phyloP scores from a whole-genome alignment of 2,329 filamentous ascomycete genomes.

The Calonectria multiphialidica region DNA sequence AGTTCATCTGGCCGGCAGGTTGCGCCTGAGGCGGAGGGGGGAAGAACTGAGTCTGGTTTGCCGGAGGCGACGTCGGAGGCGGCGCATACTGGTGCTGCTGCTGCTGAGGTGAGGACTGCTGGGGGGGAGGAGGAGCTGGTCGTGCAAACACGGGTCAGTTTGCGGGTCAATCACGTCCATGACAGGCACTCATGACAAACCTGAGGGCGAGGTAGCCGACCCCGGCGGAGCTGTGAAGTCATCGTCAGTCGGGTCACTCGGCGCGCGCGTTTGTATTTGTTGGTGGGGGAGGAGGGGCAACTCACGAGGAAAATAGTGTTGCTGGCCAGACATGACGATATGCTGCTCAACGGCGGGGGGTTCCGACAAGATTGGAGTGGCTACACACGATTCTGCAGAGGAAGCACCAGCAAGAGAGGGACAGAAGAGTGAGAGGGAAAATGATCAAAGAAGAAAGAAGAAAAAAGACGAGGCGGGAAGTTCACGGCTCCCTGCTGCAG shows the following conservation, averaged over 20 bases:
- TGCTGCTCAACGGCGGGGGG: neutral
- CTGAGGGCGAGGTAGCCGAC: constrained; percentile 44
- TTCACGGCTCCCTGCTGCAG: constrained; percentile 17
- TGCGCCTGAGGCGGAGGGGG: constrained; percentile 55
- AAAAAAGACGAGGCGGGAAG: constrained; percentile 5
- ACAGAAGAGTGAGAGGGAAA: neutral
- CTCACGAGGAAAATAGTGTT: constrained; percentile 63
- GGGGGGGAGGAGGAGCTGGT: constrained; percentile 39
- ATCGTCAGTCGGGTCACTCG: constrained; percentile 33
- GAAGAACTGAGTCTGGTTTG: constrained; percentile 60
- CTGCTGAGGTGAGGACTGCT: constrained; percentile 29
- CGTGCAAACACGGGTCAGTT: constrained; percentile 28
- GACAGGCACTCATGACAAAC: constrained; percentile 36
- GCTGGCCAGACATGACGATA: constrained; percentile 54
- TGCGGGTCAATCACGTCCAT: neutral
- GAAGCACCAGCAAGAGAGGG: neutral
- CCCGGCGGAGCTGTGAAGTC: constrained; percentile 55
- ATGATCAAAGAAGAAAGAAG: constrained; percentile 10
- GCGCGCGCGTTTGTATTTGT: neutral
- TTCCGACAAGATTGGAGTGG: neutral
- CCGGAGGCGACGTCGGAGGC: constrained; percentile 61
- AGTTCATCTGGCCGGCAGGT: constrained; percentile 44
- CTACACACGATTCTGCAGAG: neutral
- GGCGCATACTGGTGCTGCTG: constrained; percentile 58
- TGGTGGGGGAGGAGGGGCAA: constrained; percentile 19